Conservation (phyloP, 2,329 filamentous ascomycete genomes). For the Fusarium chuoi region DNA sequence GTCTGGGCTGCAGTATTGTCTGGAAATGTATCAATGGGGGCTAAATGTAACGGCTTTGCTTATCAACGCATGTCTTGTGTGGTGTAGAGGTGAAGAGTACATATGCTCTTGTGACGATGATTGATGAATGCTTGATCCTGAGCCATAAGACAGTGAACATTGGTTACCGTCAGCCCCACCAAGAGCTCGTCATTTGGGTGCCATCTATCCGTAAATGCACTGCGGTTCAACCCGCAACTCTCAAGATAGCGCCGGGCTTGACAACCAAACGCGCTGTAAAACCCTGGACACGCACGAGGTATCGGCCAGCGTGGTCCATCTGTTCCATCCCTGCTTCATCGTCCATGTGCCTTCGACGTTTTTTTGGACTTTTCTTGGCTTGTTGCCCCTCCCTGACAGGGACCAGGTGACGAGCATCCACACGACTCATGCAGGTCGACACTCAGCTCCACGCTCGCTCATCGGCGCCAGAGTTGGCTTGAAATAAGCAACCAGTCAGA, state of each 20-base stretch:
- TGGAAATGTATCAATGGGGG: neutral
- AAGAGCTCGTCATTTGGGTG: constrained; percentile 27
- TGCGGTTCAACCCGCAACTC: constrained; percentile 50
- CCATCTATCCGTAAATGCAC: constrained; percentile 45
- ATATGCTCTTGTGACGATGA: neutral
- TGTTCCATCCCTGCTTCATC: constrained; percentile 30
- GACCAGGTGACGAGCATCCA: constrained; percentile 35
- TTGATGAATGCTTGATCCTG: neutral
- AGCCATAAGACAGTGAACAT: constrained; percentile 15
- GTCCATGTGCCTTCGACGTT: constrained; percentile 21
- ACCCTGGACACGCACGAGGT: constrained; percentile 36
- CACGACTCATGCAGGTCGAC: constrained; percentile 39
- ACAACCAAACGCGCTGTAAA: constrained; percentile 38
- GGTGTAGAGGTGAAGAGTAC: neutral
- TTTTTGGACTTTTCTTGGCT: constrained; percentile 18
- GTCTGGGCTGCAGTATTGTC: neutral
- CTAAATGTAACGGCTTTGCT: neutral
- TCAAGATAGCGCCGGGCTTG: constrained; percentile 45
- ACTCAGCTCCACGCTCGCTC: constrained; percentile 34
- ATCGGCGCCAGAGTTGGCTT: constrained; percentile 34
- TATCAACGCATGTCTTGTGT: neutral
- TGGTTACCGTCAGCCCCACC: constrained; percentile 23
- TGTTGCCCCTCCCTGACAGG: constrained; percentile 29
- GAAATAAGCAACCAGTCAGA: constrained; percentile 36
- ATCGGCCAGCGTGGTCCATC: constrained; percentile 17